These are phyloP conservation scores for Botrytis cinerea DNA, from an alignment of 2,329 filamentous ascomycete genomes.

Conservation along the genomic window DNA sequence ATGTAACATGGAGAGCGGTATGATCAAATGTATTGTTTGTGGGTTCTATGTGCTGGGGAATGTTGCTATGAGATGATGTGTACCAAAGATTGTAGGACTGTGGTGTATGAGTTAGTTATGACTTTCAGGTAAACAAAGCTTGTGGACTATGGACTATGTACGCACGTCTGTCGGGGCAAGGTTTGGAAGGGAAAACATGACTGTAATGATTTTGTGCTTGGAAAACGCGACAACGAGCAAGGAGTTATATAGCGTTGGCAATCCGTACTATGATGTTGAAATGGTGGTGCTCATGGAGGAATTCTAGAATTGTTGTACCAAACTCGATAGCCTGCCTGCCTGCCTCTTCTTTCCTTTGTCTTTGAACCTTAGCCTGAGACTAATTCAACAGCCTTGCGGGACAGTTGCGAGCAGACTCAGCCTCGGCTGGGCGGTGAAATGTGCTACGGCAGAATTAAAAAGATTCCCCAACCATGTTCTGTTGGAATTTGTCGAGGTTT, in stretches of 20 bases:
- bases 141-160: not conserved
- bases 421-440: not conserved
- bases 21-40: slow-evolving; percentile 39
- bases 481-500: not conserved
- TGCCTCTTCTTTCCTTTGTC: slow-evolving; percentile 1
- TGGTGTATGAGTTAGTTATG: slow-evolving; percentile 11
- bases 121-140: slow-evolving; percentile 24
- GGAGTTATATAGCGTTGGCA: not conserved
- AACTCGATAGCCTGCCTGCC: not conserved
- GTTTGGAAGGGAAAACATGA: slow-evolving; percentile 62
- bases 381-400: not conserved
- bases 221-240: not conserved
- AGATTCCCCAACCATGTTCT: not conserved
- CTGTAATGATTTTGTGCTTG: not conserved
- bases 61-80: slow-evolving; percentile 53
- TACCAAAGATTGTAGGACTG: slow-evolving; percentile 77
- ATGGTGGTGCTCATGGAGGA: not conserved
- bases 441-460: not conserved
- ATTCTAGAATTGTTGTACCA: not conserved
- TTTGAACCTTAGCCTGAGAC: not conserved
- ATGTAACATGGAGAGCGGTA: slow-evolving; percentile 21
- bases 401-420: not conserved
- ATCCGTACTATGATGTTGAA: not conserved
- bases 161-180: slow-evolving; percentile 71
- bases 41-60: slow-evolving; percentile 38